Evolutionary conservation across 1,284 basidiomycete genomes (phyloP), one percentile per base, ranked within the genome.

Genomic region (Sanguinoderma infundibulare): DNA sequence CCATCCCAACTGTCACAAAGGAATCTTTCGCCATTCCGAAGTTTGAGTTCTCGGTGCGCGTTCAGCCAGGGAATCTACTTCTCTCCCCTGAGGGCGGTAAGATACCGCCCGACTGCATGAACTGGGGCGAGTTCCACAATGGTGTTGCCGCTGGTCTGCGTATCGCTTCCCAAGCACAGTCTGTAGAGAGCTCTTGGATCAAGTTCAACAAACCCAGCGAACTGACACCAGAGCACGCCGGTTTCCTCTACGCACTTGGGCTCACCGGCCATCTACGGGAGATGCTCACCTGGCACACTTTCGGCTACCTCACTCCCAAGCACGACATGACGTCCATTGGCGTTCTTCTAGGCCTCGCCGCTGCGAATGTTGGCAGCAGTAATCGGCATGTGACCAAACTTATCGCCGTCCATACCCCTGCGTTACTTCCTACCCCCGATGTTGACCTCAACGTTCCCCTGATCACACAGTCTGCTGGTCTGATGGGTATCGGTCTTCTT

Each of bases 121-220:
- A 85, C 59, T 99, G 97, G 98, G 95, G 95, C 17, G 92, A 96
- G 63, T 99, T 99, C 75, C 96, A 99, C 77, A 97, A 98, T 65
- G 98, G 98, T 17, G 96, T 98, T 0, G 94, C 96, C 1, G 92
- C 95, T 1, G 97, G 92, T 1, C 77, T 99, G 59, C 87, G 92
- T 5, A 88, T 96, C 55, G 87, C 91, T 0, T 87, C 91, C 0
- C 84, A 87, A n/a, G 85, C 90, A n/a, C 79, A 82, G 55, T 87
- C 87, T 20, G 85, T 96, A 42, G 92, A 95, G 71, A 94, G 91
- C 63, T 94, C 95, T 0, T 97, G 96, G 90, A 95, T 98, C 69
- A 90, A 94, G 20, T 96, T 95, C 81, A 96, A 97, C 75, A 91
- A 91, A 65, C 95, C 96, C 0, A 83, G 86, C 0, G 91, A 95